These are phyloP conservation scores for Globisporangium sylvaticum DNA, from an alignment of 352 stramenopile genomes.

Conservation along the genomic window DNA sequence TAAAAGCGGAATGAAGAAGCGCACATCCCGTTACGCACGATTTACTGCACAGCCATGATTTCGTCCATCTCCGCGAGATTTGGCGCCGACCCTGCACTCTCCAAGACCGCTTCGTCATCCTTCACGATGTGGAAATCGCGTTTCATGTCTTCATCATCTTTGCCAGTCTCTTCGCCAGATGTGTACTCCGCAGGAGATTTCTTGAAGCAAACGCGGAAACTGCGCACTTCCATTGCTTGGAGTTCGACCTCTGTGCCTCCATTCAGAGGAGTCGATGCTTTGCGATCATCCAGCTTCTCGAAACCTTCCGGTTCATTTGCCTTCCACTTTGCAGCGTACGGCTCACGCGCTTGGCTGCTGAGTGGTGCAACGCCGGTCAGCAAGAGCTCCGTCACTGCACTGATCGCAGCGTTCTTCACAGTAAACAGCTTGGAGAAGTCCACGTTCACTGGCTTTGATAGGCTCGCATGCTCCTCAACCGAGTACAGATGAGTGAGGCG, in stretches of 20 bases:
- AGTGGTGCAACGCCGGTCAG: constrained; percentile 80
- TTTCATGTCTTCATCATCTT: background rate
- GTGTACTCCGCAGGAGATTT: constrained; percentile 11
- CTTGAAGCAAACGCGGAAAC: constrained; percentile 80
- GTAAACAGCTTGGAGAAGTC: constrained; percentile 68
- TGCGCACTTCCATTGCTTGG: constrained; percentile 91
- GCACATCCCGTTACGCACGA: too few relatives aligned
- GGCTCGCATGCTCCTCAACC: constrained; percentile 71
- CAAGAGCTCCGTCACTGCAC: constrained; percentile 81
- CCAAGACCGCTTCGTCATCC: constrained; percentile 15
- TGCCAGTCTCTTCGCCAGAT: background rate
- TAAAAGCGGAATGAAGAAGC: too few relatives aligned
- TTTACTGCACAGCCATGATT: constrained; percentile 32
- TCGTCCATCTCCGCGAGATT: constrained; percentile 28
- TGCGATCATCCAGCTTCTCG: constrained; percentile 8
- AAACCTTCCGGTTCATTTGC: constrained; percentile 23
- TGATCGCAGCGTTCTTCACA: constrained; percentile 42
- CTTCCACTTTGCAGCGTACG: constrained; percentile 30
- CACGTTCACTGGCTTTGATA: constrained; percentile 74
- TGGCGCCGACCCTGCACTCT: background rate
- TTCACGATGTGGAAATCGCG: constrained; percentile 13
- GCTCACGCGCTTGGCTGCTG: constrained; percentile 18
- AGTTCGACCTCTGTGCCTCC: constrained; percentile 59
- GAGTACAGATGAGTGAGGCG: constrained; percentile 94
- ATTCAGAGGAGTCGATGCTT: constrained; percentile 37